Conservation (phyloP, 306 rosid genomes). For the Phaseolus lunatus region DNA sequence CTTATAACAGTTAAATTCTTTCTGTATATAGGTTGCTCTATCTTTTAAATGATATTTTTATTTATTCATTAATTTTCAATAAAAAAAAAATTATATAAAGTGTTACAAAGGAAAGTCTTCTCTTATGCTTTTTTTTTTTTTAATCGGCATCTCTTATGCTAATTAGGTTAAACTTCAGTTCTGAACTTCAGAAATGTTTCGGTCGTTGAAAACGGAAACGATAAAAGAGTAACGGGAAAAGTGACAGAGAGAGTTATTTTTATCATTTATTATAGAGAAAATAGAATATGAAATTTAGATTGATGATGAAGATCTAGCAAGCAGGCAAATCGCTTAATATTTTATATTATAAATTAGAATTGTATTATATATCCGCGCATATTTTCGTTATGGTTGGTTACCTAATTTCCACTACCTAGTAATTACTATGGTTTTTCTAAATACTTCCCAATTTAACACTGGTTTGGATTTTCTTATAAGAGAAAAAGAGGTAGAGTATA, state of each 20-base stretch:
- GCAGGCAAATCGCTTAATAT: not conserved
- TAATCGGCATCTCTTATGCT: not conserved
- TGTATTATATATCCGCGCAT: not conserved
- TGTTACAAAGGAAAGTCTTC: not conserved
- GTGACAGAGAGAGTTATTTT: not conserved
- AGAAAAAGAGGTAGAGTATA: not conserved
- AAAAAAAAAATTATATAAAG: too few relatives aligned
- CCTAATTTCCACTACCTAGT: constrained; percentile 22
- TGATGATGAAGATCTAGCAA: not conserved
- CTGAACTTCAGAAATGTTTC: not conserved
- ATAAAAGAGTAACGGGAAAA: not conserved
- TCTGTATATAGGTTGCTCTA: too few relatives aligned
- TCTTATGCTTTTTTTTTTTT: too few relatives aligned
- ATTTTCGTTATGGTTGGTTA: constrained; percentile 28
- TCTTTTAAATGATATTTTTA: too few relatives aligned
- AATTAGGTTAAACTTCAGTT: not conserved
- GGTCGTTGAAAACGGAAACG: not conserved
- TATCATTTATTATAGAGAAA: not conserved
- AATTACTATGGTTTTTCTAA: not conserved
- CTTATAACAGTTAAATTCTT: too few relatives aligned
- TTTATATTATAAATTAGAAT: not conserved
- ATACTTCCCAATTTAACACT: not conserved
- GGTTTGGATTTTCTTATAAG: not conserved
- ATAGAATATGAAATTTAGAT: not conserved
- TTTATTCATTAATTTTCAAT: too few relatives aligned